These are phyloP conservation scores for Sutorius australiensis DNA, from an alignment of 768 basidiomycete genomes.

Conservation along the genomic window DNA sequence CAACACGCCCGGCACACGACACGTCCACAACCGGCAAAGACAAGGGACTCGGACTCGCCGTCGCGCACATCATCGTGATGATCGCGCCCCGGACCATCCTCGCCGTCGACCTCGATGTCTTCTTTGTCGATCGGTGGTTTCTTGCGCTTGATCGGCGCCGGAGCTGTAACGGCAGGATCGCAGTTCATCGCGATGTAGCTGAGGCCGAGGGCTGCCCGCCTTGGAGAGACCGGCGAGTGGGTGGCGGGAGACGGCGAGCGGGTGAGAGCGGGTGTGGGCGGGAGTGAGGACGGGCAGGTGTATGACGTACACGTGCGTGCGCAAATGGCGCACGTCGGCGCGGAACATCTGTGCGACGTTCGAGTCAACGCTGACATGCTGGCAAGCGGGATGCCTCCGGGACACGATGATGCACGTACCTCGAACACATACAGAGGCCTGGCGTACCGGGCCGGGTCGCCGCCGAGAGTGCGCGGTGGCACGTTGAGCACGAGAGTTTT, in stretches of 20 bases:
- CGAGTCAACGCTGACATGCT: slow-evolving; percentile 3
- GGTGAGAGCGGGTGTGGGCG: slow-evolving; percentile 37
- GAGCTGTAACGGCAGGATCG: neutral
- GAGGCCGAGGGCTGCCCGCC: slow-evolving; percentile 26
- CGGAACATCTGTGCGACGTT: slow-evolving; percentile 26
- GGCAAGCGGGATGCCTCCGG: too few species aligned
- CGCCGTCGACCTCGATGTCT: slow-evolving; percentile 8
- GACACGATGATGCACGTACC: slow-evolving; percentile 15
- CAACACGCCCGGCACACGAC: slow-evolving; percentile 34
- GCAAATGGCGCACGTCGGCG: slow-evolving; percentile 35
- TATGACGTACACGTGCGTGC: slow-evolving; percentile 36
- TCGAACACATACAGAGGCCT: slow-evolving; percentile 17
- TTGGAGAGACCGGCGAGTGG: slow-evolving; percentile 22
- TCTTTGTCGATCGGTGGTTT: slow-evolving; percentile 25
- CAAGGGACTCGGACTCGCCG: slow-evolving; percentile 5
- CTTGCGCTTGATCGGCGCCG: slow-evolving; percentile 22
- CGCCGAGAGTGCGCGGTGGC: slow-evolving; percentile 26
- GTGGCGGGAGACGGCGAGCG: slow-evolving; percentile 30
- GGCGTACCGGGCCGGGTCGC: slow-evolving; percentile 16
- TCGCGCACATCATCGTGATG: neutral
- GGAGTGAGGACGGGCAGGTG: slow-evolving; percentile 29
- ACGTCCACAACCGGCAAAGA: slow-evolving; percentile 35
- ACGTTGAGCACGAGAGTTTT: slow-evolving; percentile 29
- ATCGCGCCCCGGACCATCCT: neutral
- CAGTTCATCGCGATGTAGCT: slow-evolving; percentile 23